Percentiles rank a stretch among this genome's conserved stretches.
Conservation (phyloP, 2,329 filamentous ascomycete species). For the Cladosporium cucumerinum region DNA sequence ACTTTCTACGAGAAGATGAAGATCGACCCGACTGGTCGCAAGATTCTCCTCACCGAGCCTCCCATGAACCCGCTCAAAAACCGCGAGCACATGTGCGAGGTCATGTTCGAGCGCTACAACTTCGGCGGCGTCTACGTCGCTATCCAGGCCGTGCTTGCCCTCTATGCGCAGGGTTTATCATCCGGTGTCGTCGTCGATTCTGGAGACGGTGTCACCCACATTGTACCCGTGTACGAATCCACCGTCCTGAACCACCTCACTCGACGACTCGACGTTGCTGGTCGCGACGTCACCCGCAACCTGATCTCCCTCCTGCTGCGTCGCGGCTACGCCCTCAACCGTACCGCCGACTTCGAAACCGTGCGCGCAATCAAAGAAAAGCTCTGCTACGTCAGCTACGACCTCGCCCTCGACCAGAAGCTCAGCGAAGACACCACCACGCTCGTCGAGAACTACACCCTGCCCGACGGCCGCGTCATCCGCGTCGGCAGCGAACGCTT, state of each 20-base stretch:
- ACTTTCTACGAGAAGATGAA: slow-evolving; percentile 98
- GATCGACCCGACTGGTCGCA: slow-evolving; percentile 83
- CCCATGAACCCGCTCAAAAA: slow-evolving; percentile 98
- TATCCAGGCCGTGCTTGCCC: slow-evolving; percentile 90
- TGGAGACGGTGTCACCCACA: slow-evolving; percentile 96
- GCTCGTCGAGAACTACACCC: slow-evolving; percentile 93
- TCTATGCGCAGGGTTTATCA: slow-evolving; percentile 86
- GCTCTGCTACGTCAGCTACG: slow-evolving; percentile 98
- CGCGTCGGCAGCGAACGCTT: slow-evolving; percentile 95
- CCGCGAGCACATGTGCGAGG: slow-evolving; percentile 95
- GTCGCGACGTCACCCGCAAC: slow-evolving; percentile 96
- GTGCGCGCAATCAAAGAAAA: slow-evolving; percentile 99
- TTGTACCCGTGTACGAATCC: slow-evolving; percentile 97
- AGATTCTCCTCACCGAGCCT: slow-evolving; percentile 95
- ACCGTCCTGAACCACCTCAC: slow-evolving; percentile 97
- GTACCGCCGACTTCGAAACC: slow-evolving; percentile 97
- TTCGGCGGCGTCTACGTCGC: slow-evolving; percentile 98
- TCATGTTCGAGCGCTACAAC: slow-evolving; percentile 97
- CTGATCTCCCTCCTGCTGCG: slow-evolving; percentile 91
- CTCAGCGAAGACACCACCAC: slow-evolving; percentile 97
- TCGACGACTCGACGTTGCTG: slow-evolving; percentile 87
- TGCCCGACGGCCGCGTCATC: slow-evolving; percentile 94
- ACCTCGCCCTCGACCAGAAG: slow-evolving; percentile 91
- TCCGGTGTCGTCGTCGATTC: slow-evolving; percentile 98
- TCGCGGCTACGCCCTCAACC: slow-evolving; percentile 92